These are phyloP conservation scores for Amylocystis lapponica DNA, from an alignment of 768 basidiomycete genomes.

Conservation along the genomic window DNA sequence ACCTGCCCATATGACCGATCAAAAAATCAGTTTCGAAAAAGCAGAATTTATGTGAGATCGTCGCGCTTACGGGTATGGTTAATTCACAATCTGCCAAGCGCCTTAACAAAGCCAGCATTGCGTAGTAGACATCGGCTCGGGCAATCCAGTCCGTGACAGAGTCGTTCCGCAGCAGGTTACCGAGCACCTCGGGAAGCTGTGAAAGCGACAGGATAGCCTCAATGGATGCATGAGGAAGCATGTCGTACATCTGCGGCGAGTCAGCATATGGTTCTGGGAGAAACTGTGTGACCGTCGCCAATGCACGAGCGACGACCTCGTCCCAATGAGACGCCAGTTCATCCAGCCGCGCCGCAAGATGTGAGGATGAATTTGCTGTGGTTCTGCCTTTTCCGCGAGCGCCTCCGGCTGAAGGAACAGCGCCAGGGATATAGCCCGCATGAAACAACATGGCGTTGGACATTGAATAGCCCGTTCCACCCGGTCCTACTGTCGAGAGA, in stretches of 20 bases:
- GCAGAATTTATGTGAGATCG: too few relatives aligned
- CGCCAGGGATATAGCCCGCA: background rate
- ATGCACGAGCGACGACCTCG: slow-evolving; percentile 31
- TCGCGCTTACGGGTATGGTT: slow-evolving; percentile 32
- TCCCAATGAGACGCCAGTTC: slow-evolving; percentile 33
- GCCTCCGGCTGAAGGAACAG: background rate
- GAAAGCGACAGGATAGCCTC: slow-evolving; percentile 38
- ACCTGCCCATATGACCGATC: slow-evolving; percentile 12
- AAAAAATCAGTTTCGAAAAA: background rate
- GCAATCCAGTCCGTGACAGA: slow-evolving; percentile 48
- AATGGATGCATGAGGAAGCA: slow-evolving; percentile 44
- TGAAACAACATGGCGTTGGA: slow-evolving; percentile 11
- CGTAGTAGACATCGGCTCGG: slow-evolving; percentile 41
- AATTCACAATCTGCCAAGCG: slow-evolving; percentile 48
- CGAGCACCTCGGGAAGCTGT: slow-evolving; percentile 41
- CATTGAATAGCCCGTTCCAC: slow-evolving; percentile 46
- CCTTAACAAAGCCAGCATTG: slow-evolving; percentile 41
- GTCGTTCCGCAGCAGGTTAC: slow-evolving; percentile 46
- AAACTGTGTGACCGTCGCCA: slow-evolving; percentile 34
- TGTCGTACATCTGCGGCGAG: slow-evolving; percentile 37
- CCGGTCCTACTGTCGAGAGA: slow-evolving; percentile 37
- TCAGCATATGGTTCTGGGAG: slow-evolving; percentile 43
- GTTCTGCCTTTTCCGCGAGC: background rate
- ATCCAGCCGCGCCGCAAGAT: slow-evolving; percentile 2
- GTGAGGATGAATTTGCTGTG: background rate